Conservation (phyloP, 805 yeast species). For the Nakazawaea ambrosiae region DNA sequence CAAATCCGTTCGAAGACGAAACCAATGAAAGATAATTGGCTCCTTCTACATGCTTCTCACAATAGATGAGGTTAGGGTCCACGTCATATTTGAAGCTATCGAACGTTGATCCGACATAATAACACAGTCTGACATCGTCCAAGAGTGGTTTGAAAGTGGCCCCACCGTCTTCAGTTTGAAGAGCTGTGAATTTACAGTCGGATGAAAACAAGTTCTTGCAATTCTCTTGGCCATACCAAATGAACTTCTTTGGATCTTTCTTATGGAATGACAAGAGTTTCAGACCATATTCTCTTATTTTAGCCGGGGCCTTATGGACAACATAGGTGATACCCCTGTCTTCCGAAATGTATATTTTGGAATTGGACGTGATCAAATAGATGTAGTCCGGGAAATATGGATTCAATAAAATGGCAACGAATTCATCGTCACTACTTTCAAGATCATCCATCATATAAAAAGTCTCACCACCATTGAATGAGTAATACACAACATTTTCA, state of each 20-base stretch:
- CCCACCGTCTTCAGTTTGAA: conserved; percentile 65
- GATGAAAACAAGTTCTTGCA: conserved; percentile 39
- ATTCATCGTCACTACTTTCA: conserved; percentile 28
- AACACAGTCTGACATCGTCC: conserved; percentile 53
- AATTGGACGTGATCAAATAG: conserved; percentile 41
- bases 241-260: conserved; percentile 45
- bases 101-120: conserved; percentile 55
- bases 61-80: conserved; percentile 51
- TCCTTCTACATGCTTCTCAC: conserved; percentile 41
- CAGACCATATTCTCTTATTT: conserved; percentile 29
- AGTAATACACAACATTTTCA: conserved; percentile 46
- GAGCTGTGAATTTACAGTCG: conserved; percentile 53
- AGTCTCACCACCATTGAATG: conserved; percentile 61
- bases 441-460: conserved; percentile 30
- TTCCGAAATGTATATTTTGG: conserved; percentile 47
- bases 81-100: conserved; percentile 19
- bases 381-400: conserved; percentile 51
- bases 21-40: conserved; percentile 19
- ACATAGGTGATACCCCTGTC: conserved; percentile 63
- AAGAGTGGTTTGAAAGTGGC: conserved; percentile 45
- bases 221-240: conserved; percentile 59
- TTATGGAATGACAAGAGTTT: conserved; percentile 58
- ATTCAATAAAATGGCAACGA: conserved; percentile 55
- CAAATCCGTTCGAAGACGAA: conserved; percentile 50
- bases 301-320: conserved; percentile 41